phyloP scores from a whole-genome alignment of 2,329 filamentous ascomycete genomes.

The Microthyrium microscopicum region DNA sequence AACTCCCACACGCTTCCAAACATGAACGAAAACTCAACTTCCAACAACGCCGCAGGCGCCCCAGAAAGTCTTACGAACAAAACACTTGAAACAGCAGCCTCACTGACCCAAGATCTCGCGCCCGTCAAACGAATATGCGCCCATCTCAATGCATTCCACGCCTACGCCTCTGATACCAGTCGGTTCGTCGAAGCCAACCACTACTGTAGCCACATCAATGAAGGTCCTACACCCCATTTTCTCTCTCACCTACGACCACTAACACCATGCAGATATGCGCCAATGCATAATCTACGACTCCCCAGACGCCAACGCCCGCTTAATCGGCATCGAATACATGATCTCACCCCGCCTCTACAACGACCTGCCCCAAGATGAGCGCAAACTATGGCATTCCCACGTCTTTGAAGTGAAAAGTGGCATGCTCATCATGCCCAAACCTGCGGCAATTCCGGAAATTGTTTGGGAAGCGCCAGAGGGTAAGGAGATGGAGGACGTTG shows the following conservation, averaged over 20 bases:
- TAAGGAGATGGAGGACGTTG: slow-evolving; percentile 61
- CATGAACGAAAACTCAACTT: no score
- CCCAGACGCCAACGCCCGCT: slow-evolving; percentile 44
- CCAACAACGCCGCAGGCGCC: slow-evolving; percentile 30
- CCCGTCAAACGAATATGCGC: slow-evolving; percentile 63
- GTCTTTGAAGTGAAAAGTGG: slow-evolving; percentile 61
- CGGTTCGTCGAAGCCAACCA: slow-evolving; percentile 65
- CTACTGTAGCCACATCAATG: slow-evolving; percentile 64
- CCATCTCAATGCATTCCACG: slow-evolving; percentile 75
- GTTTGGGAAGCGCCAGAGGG: slow-evolving; percentile 65
- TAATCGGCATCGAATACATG: slow-evolving; percentile 85
- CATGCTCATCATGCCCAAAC: slow-evolving; percentile 63
- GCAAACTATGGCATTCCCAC: slow-evolving; percentile 64
- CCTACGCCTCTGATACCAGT: slow-evolving; percentile 55
- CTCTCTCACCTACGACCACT: not conserved
- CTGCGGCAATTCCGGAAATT: slow-evolving; percentile 33
- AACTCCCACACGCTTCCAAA: no score
- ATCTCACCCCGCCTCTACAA: slow-evolving; percentile 53
- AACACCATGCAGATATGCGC: slow-evolving; percentile 42
- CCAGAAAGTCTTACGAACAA: slow-evolving; percentile 38
- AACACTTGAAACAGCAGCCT: slow-evolving; percentile 44
- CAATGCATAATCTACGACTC: slow-evolving; percentile 79
- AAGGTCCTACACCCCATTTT: slow-evolving; percentile 24
- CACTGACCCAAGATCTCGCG: slow-evolving; percentile 46
- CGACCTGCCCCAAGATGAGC: slow-evolving; percentile 48